These are phyloP conservation scores for Cytospora mali DNA, from an alignment of 2,329 filamentous ascomycete species.

Conservation along the genomic window DNA sequence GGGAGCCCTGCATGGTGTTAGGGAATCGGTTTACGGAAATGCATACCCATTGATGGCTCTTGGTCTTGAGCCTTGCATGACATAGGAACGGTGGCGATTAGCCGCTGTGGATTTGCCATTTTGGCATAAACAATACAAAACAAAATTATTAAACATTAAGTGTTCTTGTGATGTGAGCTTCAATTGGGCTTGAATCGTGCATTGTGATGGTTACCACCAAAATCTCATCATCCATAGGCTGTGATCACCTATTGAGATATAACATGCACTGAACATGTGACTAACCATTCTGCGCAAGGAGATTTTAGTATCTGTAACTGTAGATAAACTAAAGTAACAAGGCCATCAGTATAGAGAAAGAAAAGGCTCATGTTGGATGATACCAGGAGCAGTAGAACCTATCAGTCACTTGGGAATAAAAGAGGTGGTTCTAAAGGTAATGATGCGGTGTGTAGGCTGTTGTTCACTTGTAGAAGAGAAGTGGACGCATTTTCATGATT, in stretches of 20 bases:
- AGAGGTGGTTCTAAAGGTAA: too few species aligned
- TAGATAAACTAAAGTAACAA: too few species aligned
- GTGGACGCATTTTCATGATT: neutral
- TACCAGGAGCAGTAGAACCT: too few species aligned
- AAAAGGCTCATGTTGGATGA: too few species aligned
- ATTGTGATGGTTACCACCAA: neutral
- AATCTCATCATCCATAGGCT: neutral
- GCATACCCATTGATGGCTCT: slow-evolving; percentile 27
- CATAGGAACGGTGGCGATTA: neutral
- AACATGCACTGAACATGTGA: too few species aligned
- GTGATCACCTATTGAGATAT: too few species aligned
- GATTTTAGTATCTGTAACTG: too few species aligned
- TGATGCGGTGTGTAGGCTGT: too few species aligned
- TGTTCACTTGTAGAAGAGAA: neutral
- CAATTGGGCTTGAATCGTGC: neutral
- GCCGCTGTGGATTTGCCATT: slow-evolving; percentile 7
- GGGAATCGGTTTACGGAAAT: slow-evolving; percentile 23
- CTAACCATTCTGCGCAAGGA: too few species aligned
- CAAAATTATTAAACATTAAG: neutral
- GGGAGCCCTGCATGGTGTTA: slow-evolving; percentile 24
- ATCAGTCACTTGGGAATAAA: too few species aligned
- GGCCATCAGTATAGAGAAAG: too few species aligned
- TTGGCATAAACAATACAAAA: slow-evolving; percentile 11
- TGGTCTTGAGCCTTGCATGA: slow-evolving; percentile 11
- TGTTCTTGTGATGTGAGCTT: neutral